Evolutionary conservation across 148 eudicot species (phyloP), one percentile per base, ranked within the genome.

Genomic region (Rhododendron williamsianum): DNA sequence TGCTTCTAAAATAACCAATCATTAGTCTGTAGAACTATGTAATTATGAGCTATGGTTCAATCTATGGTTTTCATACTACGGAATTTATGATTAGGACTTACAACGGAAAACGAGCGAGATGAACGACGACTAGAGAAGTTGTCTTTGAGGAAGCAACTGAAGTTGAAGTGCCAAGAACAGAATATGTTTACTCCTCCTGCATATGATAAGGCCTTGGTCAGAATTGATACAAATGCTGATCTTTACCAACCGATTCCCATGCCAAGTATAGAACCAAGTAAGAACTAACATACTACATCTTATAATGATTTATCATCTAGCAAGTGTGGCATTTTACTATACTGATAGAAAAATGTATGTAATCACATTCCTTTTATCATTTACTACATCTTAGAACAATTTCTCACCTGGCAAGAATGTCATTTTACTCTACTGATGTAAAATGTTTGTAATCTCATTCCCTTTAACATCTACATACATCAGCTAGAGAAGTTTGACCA

Each of bases 101-200:
- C 85, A 76, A 90, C 88, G 76, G 94, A 92, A 65, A 86, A 82
- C 63, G 93, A 90, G 45, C 90, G 95, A 86, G 98, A 93, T 46
- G 94, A 89, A 56, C 88, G 90, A 78, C 91, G 95, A 91, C 76
- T 90, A 81, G 99, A 95, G 91, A 97, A 95, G 84, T 84, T 97
- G 78, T 95, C 98, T 84, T 74, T 90, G 86, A 92, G 95, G 92
- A 94, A 92, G 88, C 98, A 95, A 87, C 88, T 95, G 86, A 95
- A 92, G 87, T 84, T 94, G 87, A 94, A 91, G 89, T 91, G 94
- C 90, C 95, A 92, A 89, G 95, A 92, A 81, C 92, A 92, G 52
- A 76, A 83, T 41, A 43, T 79, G 86, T 81, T 83, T 60, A 54
- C 88, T 85, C 78, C 93, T 21, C 81, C 92, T 12, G 85, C 56